Base-by-base conservation (phyloP, 148 eudicot genomes). In the Rhododendron simsii region DNA sequence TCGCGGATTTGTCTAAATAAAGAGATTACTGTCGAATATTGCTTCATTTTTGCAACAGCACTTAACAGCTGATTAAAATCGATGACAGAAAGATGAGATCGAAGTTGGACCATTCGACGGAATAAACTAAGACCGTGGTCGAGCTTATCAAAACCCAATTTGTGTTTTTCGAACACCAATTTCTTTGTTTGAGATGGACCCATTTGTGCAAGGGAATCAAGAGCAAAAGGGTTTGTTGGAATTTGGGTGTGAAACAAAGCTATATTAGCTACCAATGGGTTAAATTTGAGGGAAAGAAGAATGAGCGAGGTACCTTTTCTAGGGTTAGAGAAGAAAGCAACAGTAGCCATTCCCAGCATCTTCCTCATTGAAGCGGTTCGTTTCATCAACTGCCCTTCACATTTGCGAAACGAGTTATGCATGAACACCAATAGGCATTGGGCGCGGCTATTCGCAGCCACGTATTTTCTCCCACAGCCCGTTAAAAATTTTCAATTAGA, bases 91-190 rank as follows among this genome's bases (percentile, higher is more conserved):
- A 76, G 83, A 51, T 6, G 59, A 85, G 83, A 76, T n/a, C 53
- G 26, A 41, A 20, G 14, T 21, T 23, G 37, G 83, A 51, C 41
- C 83, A 78, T 78, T n/a, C 28, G 35, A 39, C 12, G 33, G 51
- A 78, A 85, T 3, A 85, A 63, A 33, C 8, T n/a, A 63, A 74
- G 77, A 59, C 76, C 87, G 61, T 85, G 76, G 7, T 85, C 44
- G 30, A 79, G 81, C 8, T 79, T 80, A 57, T 57, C 23, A 0
- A 57, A 57, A 20, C 35, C 37, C 37, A 28, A 7, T 67, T 28
- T 26, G 16, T 10, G 16, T 67, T 28, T 67, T 28, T 11, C 16
- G 2, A 0, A 26, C 74, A 67, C 1, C 35, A 67, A 67, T 26
- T 26, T 67, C 37, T 11, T 14, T 0, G 28, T 11, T 67, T 67